phyloP scores from a whole-genome alignment of 495 filamentous ascomycete genomes.

The Penicillium malachiteum region DNA sequence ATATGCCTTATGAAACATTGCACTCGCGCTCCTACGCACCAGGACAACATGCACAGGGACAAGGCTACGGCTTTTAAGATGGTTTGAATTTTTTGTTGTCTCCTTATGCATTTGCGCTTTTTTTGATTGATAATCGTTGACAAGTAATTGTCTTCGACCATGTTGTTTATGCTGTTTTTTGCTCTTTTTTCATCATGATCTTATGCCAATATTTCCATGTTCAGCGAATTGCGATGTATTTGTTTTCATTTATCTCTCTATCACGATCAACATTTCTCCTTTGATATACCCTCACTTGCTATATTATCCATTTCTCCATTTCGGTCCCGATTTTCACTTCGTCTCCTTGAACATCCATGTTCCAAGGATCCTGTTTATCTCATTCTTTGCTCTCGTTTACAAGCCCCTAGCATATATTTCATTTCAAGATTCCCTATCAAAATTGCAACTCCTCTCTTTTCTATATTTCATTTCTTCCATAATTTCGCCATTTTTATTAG shows the following conservation, averaged over 20 bases:
- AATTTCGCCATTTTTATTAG: not conserved
- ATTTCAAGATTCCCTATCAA: not conserved
- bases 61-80: not conserved
- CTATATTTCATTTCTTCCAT: not conserved
- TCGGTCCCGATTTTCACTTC: not conserved
- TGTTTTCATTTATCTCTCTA: not conserved
- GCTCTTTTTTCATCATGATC: not conserved
- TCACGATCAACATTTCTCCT: not conserved
- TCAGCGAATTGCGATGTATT: slow-evolving; percentile 1
- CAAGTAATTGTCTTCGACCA: not conserved
- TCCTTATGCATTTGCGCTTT: not conserved
- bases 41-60: not conserved
- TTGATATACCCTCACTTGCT: slow-evolving; percentile 9
- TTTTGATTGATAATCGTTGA: not conserved
- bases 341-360: not conserved
- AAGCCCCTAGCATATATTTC: not conserved
- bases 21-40: slow-evolving; percentile 10
- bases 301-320: not conserved
- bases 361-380: not conserved
- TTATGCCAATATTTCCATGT: not conserved
- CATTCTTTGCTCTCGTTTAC: not conserved
- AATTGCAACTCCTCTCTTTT: not conserved
- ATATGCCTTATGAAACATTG: slow-evolving; percentile 36
- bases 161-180: not conserved
- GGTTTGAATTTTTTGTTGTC: not conserved